phyloP scores from a whole-genome alignment of 768 basidiomycete genomes.

The Dentipellis sp. region DNA sequence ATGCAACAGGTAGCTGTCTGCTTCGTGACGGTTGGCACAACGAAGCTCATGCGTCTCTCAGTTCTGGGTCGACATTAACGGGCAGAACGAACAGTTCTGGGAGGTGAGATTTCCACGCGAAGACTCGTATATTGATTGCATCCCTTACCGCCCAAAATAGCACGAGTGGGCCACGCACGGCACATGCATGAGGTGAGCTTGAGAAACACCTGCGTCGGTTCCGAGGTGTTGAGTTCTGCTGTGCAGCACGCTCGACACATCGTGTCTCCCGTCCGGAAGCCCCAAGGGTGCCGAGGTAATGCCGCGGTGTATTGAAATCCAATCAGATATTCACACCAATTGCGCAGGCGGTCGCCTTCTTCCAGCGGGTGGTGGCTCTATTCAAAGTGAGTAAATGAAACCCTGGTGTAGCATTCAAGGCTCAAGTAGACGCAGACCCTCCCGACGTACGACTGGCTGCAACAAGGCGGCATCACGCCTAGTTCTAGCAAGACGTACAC shows the following conservation, averaged over 20 bases:
- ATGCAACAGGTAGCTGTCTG: slow-evolving; percentile 31
- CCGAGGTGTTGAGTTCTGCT: neutral
- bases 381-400: slow-evolving; percentile 33
- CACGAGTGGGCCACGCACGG: slow-evolving; percentile 71
- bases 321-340: neutral
- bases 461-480: slow-evolving; percentile 66
- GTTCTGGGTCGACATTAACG: slow-evolving; percentile 57
- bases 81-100: slow-evolving; percentile 58
- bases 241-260: slow-evolving; percentile 45
- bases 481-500: slow-evolving; percentile 47
- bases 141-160: slow-evolving; percentile 20
- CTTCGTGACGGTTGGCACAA: neutral
- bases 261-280: slow-evolving; percentile 54
- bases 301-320: neutral
- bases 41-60: slow-evolving; percentile 18
- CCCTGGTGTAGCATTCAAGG: neutral
- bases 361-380: slow-evolving; percentile 46
- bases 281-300: slow-evolving; percentile 50
- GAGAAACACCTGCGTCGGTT: neutral
- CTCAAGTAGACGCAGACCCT: slow-evolving; percentile 33
- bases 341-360: slow-evolving; percentile 56
- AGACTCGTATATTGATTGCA: neutral
- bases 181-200: slow-evolving; percentile 28
- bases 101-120: slow-evolving; percentile 32
- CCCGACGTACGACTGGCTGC: slow-evolving; percentile 68